Conservation (phyloP, 1,284 basidiomycete species). For the Heterobasidion irregulare region DNA sequence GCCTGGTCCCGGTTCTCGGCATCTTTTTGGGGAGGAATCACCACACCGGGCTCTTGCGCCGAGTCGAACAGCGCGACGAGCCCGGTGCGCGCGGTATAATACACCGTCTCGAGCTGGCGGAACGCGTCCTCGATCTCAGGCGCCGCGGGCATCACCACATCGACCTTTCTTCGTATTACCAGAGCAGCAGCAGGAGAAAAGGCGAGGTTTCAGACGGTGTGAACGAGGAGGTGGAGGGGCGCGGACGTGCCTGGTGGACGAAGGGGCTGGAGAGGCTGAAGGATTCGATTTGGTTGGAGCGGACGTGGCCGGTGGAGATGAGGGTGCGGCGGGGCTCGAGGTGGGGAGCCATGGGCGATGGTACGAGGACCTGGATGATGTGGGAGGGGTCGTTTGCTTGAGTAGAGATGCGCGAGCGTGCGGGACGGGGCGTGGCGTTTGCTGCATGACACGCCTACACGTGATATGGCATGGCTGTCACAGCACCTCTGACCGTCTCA, state of each 20-base stretch:
- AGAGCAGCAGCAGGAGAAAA: no score
- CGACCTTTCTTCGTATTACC: slow-evolving; percentile 29
- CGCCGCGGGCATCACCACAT: slow-evolving; percentile 42
- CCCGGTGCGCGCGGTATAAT: slow-evolving; percentile 30
- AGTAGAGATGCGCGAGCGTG: no score
- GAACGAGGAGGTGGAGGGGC: neutral
- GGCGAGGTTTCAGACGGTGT: slow-evolving; percentile 6
- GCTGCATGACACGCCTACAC: no score
- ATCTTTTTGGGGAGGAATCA: no score
- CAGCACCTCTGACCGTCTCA: no score
- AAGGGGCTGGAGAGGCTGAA: slow-evolving; percentile 39
- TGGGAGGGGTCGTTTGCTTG: no score
- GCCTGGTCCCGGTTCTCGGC: no score
- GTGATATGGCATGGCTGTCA: no score
- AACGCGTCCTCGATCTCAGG: slow-evolving; percentile 27
- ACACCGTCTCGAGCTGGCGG: slow-evolving; percentile 28
- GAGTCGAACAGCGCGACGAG: slow-evolving; percentile 30
- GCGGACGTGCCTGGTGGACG: slow-evolving; percentile 35
- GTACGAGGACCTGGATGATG: no score
- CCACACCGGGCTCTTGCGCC: no score
- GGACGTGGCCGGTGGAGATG: slow-evolving; percentile 26
- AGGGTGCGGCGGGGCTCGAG: slow-evolving; percentile 16
- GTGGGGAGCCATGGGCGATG: neutral
- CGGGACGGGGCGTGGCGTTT: no score
- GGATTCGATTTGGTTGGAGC: slow-evolving; percentile 19